Percentiles rank a stretch among this genome's conserved stretches.
Conservation (phyloP, 2,329 filamentous ascomycete species). For the Didymella keratinophila region DNA sequence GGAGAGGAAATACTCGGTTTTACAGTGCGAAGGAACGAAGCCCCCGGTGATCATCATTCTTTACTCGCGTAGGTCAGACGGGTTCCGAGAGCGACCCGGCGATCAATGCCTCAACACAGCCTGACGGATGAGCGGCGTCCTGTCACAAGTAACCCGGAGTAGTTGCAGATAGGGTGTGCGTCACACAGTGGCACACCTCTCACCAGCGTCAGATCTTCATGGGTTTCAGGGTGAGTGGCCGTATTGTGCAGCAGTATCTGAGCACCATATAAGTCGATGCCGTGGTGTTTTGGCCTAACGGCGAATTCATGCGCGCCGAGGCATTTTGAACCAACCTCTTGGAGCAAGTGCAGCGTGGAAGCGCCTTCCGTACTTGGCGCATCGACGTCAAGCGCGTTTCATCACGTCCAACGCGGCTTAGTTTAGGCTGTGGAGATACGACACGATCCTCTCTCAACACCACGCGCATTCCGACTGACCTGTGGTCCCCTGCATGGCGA, state of each 20-base stretch:
- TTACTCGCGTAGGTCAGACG: constrained; percentile 16
- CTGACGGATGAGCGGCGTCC: constrained; percentile 22
- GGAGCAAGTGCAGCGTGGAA: constrained; percentile 10
- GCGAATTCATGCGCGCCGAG: constrained; percentile 19
- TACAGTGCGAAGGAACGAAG: constrained; percentile 18
- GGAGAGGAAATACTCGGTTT: constrained; percentile 20
- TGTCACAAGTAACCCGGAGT: constrained; percentile 17
- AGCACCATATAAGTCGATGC: constrained; percentile 17
- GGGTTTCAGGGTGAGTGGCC: constrained; percentile 11
- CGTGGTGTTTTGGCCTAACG: constrained; percentile 28
- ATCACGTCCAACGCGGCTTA: not conserved
- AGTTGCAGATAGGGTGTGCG: constrained; percentile 14
- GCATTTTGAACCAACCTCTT: constrained; percentile 13
- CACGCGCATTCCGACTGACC: constrained; percentile 20
- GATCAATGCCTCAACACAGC: constrained; percentile 20
- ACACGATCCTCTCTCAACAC: constrained; percentile 21
- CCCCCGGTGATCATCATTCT: constrained; percentile 23
- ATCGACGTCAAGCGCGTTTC: constrained; percentile 22
- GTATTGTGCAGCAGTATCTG: constrained; percentile 10
- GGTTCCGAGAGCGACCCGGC: constrained; percentile 22
- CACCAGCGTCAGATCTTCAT: not conserved
- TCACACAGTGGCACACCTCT: constrained; percentile 14
- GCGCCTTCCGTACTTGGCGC: constrained; percentile 21
- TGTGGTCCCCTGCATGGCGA: constrained; percentile 17
- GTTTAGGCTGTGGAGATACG: not conserved